These are phyloP conservation scores for Diaporthe vaccinii DNA, from an alignment of 2,329 filamentous ascomycete species.

Conservation along the genomic window DNA sequence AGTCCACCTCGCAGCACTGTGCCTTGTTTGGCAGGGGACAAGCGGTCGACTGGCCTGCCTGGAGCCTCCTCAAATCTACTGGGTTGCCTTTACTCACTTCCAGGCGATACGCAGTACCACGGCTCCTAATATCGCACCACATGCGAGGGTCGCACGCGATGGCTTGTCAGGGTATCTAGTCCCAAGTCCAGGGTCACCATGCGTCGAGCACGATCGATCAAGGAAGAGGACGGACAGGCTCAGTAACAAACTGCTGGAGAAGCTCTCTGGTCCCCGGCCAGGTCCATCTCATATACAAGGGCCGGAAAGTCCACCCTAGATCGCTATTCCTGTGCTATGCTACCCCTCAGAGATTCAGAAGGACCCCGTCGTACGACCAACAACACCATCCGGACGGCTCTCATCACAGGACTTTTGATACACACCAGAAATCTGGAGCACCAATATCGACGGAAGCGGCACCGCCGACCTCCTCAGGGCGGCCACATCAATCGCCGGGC, in stretches of 20 bases:
- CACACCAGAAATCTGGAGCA: background rate
- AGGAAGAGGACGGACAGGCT: slow-evolving; percentile 8
- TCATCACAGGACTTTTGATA: slow-evolving; percentile 12
- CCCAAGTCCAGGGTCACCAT: slow-evolving; percentile 22
- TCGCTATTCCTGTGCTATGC: background rate
- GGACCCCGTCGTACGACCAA: slow-evolving; percentile 18
- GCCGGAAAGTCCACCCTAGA: background rate
- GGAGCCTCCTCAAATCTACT: slow-evolving; percentile 18
- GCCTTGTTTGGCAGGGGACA: slow-evolving; percentile 6
- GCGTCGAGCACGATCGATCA: background rate
- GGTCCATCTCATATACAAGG: slow-evolving; percentile 19
- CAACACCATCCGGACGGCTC: background rate
- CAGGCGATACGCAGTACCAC: slow-evolving; percentile 5
- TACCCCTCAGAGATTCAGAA: background rate
- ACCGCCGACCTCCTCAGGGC: background rate
- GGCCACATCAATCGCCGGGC: background rate
- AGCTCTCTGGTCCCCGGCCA: background rate
- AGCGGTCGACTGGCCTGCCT: slow-evolving; percentile 16
- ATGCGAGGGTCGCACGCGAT: slow-evolving; percentile 30
- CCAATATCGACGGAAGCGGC: slow-evolving; percentile 1
- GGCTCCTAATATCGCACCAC: slow-evolving; percentile 9
- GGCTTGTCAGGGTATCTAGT: slow-evolving; percentile 11
- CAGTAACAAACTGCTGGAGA: background rate
- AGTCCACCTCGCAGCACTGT: slow-evolving; percentile 6
- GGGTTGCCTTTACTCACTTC: background rate